These are phyloP conservation scores for Penicillium robsamsonii DNA, from an alignment of 495 filamentous ascomycete genomes.

Conservation along the genomic window DNA sequence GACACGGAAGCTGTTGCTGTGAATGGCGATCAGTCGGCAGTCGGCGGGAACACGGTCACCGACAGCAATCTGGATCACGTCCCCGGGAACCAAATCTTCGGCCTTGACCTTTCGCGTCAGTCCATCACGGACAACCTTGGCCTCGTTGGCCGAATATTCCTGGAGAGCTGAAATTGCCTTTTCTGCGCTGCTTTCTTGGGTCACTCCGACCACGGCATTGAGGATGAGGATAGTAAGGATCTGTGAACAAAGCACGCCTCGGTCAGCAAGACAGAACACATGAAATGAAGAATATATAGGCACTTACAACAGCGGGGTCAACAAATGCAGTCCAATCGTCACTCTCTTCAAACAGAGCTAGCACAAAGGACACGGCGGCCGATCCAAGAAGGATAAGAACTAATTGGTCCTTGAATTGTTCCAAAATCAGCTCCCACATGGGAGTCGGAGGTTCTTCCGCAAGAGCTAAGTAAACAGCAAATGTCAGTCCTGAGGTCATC, in stretches of 20 bases:
- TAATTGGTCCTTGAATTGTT: conserved; percentile 99
- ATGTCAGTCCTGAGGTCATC: not conserved
- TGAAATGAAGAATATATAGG: not conserved
- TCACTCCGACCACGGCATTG: conserved; percentile 95
- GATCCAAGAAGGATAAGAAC: conserved; percentile 94
- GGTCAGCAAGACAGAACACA: conserved; percentile 15
- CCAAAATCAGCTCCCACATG: conserved; percentile 90
- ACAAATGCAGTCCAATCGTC: conserved; percentile 98
- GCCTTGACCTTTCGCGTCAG: conserved; percentile 76
- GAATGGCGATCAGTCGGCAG: conserved; percentile 83
- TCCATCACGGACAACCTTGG: conserved; percentile 84
- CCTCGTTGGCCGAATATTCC: conserved; percentile 98
- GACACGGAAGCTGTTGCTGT: conserved; percentile 94
- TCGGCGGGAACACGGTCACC: conserved; percentile 97
- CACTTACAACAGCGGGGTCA: conserved; percentile 85
- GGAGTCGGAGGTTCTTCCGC: conserved; percentile 97
- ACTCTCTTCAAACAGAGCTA: conserved; percentile 90
- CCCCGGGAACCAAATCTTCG: conserved; percentile 93
- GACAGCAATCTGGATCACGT: conserved; percentile 84
- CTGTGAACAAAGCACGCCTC: conserved; percentile 38
- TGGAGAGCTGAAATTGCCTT: conserved; percentile 98
- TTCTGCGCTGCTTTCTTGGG: conserved; percentile 97
- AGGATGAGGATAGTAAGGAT: conserved; percentile 96
- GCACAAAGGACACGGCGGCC: conserved; percentile 88
- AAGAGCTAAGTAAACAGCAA: conserved; percentile 59